Conservation (phyloP, 2,329 filamentous ascomycete species). For the Neonectria hederae region DNA sequence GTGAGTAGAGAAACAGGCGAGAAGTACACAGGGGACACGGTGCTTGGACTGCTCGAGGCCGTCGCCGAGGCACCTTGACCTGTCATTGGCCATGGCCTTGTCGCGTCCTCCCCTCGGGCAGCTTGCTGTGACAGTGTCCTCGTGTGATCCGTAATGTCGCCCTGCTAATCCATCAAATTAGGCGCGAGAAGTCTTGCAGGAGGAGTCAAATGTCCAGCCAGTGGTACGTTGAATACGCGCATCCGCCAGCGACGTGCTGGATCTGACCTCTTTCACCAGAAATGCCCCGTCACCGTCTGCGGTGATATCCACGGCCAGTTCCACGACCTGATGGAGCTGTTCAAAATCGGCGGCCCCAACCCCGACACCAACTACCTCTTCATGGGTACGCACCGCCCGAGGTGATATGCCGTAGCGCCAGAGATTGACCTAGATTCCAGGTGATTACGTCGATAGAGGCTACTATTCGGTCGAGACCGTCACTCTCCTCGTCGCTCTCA, state of each 20-base stretch:
- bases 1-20: conserved; percentile 57
- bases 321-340: conserved; percentile 98
- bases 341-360: conserved; percentile 98
- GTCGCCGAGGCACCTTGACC: not conserved
- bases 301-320: conserved; percentile 99
- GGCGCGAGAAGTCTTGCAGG: conserved; percentile 95
- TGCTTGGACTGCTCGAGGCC: conserved; percentile 4
- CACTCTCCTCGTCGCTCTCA: conserved; percentile 93
- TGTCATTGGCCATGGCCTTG: conserved; percentile 10
- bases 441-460: conserved; percentile 97
- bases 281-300: conserved; percentile 98
- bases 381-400: conserved; percentile 75
- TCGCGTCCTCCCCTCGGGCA: conserved; percentile 20
- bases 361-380: conserved; percentile 99
- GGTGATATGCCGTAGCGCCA: not conserved
- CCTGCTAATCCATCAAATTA: conserved; percentile 54
- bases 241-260: conserved; percentile 25
- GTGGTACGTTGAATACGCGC: conserved; percentile 73
- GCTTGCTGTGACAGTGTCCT: conserved; percentile 33
- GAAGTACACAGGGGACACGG: not conserved
- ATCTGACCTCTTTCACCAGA: conserved; percentile 62
- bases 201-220: conserved; percentile 98
- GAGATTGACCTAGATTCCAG: conserved; percentile 53
- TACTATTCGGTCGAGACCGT: conserved; percentile 99
- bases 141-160: conserved; percentile 42